Percentiles rank a stretch among this genome's conserved stretches.
phyloP scores from a whole-genome alignment of 2,329 filamentous ascomycete species.

The Arthrinium puccinioides region DNA sequence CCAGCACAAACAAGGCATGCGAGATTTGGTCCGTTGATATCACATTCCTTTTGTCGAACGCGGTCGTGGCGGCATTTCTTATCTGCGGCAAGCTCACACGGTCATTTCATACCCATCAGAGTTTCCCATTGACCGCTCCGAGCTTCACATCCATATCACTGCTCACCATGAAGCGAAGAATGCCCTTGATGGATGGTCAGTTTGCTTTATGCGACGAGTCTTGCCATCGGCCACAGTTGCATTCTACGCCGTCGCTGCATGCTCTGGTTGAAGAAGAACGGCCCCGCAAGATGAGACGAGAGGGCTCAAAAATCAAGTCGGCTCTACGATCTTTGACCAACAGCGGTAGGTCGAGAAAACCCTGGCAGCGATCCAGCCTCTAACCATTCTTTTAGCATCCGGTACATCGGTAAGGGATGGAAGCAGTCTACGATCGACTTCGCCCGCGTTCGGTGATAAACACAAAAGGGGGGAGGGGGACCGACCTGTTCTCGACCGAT shows the following conservation, averaged over 20 bases:
- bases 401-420: conserved; percentile 13
- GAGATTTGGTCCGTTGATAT: too few species aligned
- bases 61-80: too few species aligned
- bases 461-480: conserved; percentile 3
- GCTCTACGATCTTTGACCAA: conserved; percentile 34
- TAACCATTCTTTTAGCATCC: conserved; percentile 12
- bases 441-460: conserved; percentile 8
- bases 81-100: too few species aligned
- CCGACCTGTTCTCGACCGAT: conserved; percentile 22
- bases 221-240: too few species aligned
- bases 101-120: too few species aligned
- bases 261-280: conserved; percentile 13
- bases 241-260: neutral
- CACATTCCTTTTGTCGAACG: too few species aligned
- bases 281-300: conserved; percentile 29
- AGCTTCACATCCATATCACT: too few species aligned
- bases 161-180: too few species aligned
- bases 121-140: too few species aligned
- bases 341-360: conserved; percentile 26
- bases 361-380: neutral
- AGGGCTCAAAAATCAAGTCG: conserved; percentile 33
- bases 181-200: too few species aligned
- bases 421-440: conserved; percentile 13
- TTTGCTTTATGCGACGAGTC: too few species aligned
- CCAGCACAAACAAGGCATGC: too few species aligned